Conservation (phyloP, 169 alveolate species). For the Eimeria necatrix region DNA sequence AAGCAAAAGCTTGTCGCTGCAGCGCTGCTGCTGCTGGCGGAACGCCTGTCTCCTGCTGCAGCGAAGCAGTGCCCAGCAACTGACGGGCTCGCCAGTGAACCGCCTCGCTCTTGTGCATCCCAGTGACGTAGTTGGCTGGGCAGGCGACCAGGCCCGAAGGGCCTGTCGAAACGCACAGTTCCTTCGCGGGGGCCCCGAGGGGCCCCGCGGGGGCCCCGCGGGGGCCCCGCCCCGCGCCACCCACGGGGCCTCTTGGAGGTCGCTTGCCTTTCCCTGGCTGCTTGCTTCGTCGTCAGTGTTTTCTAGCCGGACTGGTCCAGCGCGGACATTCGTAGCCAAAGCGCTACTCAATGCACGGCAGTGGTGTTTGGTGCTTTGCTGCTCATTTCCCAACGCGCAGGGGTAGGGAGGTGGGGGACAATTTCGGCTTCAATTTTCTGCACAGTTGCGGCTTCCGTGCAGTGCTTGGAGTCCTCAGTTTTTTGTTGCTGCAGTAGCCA, state of each 20-base stretch:
- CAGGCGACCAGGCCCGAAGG: slow-evolving; percentile 31
- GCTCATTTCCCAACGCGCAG: slow-evolving; percentile 55
- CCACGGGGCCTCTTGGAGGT: slow-evolving; percentile 31
- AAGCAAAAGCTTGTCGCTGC: slow-evolving; percentile 38
- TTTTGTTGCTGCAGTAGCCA: too few relatives aligned
- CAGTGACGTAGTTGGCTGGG: slow-evolving; percentile 34
- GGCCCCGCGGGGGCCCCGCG: not conserved
- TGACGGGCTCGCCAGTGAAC: not conserved
- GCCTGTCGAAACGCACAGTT: slow-evolving; percentile 34
- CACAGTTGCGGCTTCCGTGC: not conserved
- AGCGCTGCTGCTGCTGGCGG: not conserved
- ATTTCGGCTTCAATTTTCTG: slow-evolving; percentile 58
- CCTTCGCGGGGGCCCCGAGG: not conserved
- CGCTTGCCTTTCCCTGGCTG: slow-evolving; percentile 55
- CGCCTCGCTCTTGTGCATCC: slow-evolving; percentile 20
- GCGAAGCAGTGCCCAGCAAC: not conserved
- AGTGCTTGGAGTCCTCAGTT: too few relatives aligned
- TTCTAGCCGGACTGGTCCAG: slow-evolving; percentile 26
- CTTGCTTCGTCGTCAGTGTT: slow-evolving; percentile 15
- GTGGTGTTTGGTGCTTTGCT: slow-evolving; percentile 65
- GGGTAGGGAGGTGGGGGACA: slow-evolving; percentile 64
- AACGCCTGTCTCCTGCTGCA: not conserved
- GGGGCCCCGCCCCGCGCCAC: not conserved
- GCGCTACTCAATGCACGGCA: slow-evolving; percentile 69
- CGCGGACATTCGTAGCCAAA: slow-evolving; percentile 59